Conservation (phyloP, 768 basidiomycete species). For the Phaeolepiota aurea region DNA sequence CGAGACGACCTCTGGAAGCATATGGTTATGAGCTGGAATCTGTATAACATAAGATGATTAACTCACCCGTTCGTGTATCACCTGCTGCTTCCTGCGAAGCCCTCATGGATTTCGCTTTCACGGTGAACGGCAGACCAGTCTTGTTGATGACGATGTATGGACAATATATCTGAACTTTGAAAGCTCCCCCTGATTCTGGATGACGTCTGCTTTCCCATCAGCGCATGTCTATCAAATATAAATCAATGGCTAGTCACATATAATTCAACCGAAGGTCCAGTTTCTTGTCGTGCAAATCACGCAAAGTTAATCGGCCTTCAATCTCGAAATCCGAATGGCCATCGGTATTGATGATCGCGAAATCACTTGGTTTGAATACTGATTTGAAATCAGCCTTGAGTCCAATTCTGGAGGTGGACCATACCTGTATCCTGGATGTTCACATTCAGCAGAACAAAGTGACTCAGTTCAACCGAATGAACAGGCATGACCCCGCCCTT, state of each 20-base stretch:
- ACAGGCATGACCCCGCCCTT: slow-evolving; percentile 94
- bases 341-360: slow-evolving; percentile 95
- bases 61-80: slow-evolving; percentile 53
- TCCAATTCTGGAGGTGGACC: slow-evolving; percentile 6
- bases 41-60: neutral
- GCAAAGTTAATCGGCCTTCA: slow-evolving; percentile 63
- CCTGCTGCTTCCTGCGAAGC: slow-evolving; percentile 81
- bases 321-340: slow-evolving; percentile 82
- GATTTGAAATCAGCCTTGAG: slow-evolving; percentile 1
- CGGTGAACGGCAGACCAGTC: slow-evolving; percentile 74
- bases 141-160: slow-evolving; percentile 92
- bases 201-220: slow-evolving; percentile 68
- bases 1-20: slow-evolving; percentile 23
- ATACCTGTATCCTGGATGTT: slow-evolving; percentile 84
- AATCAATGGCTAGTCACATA: too few relatives aligned
- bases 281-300: slow-evolving; percentile 68
- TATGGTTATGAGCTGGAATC: neutral
- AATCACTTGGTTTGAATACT: slow-evolving; percentile 94
- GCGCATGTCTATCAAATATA: too few relatives aligned
- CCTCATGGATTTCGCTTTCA: slow-evolving; percentile 60
- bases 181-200: slow-evolving; percentile 88
- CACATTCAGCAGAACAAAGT: slow-evolving; percentile 86
- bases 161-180: slow-evolving; percentile 91
- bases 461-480: slow-evolving; percentile 87
- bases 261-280: slow-evolving; percentile 84